Percentiles rank a stretch among this genome's conserved stretches.
phyloP scores from a whole-genome alignment of 2,329 filamentous ascomycete species.

The Chaetomiaceae sp. region DNA sequence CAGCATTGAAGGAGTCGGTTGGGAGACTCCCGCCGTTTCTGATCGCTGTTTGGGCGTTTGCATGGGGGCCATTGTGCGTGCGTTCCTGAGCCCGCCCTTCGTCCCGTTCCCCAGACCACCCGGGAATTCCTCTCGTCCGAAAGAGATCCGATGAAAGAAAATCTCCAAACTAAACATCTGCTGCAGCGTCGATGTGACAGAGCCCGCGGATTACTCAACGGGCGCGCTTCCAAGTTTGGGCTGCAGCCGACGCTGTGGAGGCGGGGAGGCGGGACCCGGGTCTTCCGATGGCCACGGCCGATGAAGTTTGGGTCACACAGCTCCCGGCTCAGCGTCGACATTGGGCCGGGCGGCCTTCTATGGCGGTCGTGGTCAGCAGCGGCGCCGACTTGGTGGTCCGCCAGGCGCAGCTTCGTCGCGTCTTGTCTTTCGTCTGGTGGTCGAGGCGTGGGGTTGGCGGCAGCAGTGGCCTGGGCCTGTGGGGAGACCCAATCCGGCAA shows the following conservation, averaged over 20 bases:
- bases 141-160: conserved; percentile 12
- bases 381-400: conserved; percentile 10
- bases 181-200: no score
- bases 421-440: background rate
- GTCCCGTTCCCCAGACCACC: conserved; percentile 15
- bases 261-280: background rate
- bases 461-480: conserved; percentile 15
- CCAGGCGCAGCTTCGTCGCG: conserved; percentile 6
- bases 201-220: no score
- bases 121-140: conserved; percentile 12
- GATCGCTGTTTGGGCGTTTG: conserved; percentile 20
- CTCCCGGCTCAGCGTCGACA: no score
- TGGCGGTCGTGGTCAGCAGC: background rate
- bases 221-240: no score
- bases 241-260: background rate
- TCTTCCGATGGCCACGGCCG: background rate
- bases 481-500: conserved; percentile 25
- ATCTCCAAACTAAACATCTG: conserved; percentile 19
- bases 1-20: background rate
- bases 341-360: no score
- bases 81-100: conserved; percentile 12
- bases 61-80: conserved; percentile 7
- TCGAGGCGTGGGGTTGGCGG: background rate
- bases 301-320: conserved; percentile 7
- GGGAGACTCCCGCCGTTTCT: conserved; percentile 13